Evolutionary conservation across 257 asterid genomes (phyloP), one percentile per base, ranked within the genome.

Genomic region (Cynanchum wilfordii): DNA sequence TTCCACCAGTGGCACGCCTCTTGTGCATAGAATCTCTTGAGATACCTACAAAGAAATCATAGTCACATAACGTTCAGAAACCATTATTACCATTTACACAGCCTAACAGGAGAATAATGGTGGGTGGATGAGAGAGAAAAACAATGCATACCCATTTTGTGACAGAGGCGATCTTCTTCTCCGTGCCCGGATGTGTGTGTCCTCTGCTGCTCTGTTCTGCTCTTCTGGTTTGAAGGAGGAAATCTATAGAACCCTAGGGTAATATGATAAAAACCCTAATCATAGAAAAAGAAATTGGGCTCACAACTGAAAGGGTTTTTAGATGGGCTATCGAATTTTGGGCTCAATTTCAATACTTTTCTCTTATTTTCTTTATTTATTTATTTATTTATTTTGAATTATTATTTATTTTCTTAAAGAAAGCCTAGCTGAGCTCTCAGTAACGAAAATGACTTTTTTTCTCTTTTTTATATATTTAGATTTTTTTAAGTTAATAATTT

Each of bases 11-110:
- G 75, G 88, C 92, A 70, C 96, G 92, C 68, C 96, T 88, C 92
- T 89, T 89, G 90, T 89, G 94, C 96, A 90, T 90, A 66, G 95
- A 88, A 70, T 90, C 96, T 24, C 95, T 86, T n/a, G 96, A 90
- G 77, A 90, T 88, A 84, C 95, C 95, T 87, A 27, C 73, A 19
- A 16, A 66, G 44, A 55, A 17, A 13, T 30, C 30, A 55, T 7
- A 33, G 19, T 36, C 49, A 64, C 3, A 64, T 64, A 19, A 64
- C 27, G 19, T 36, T 6, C 27, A 63, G 25, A 63, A 16, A 63
- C 8, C 7, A 36, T 64, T 5, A 7, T 36, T 7, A 17, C 17
- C 50, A 64, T 42, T 42, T 42, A 10, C 47, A 1, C 4, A 3
- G 68, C 15, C 29, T 30, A 22, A 7, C 47, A 42, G 7, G 47